Base-by-base conservation (phyloP, 2,329 filamentous ascomycete species). In the Penicillium freii region DNA sequence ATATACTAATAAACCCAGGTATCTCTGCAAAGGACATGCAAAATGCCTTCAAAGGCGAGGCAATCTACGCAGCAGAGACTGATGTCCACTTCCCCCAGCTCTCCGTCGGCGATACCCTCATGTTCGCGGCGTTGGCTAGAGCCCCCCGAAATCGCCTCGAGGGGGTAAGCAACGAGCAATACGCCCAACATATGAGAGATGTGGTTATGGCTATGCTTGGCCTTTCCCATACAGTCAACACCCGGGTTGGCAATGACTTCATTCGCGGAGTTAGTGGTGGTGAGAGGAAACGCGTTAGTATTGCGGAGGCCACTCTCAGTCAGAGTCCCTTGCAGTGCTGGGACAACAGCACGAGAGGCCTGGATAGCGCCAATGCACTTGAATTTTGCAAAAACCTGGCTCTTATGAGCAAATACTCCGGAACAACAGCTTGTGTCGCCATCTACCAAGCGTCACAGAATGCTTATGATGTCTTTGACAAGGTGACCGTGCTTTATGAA, bases 31-130 rank as follows among this genome's bases (percentile, higher is more conserved):
- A 17, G 77, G 84, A 60, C 89, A 45, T 45, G 43, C 43, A 45
- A 21, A 19, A 45, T 45, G n/a, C 43, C 6, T 46, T 91, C 74
- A 85, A 88, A 29, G 89, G 90, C 61, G 90, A 93, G 73, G 88
- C 87, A 58, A 90, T 92, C 70, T 92, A 92, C 77, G 91, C 88
- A 0, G 88, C 88, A 56, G 89, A 92, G 72, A 84, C 89, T 42
- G 90, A 93, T 70, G 85, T 89, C 4, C 88, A 92, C 73, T 91
- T 92, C 68, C 87, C 89, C 17, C 82, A 85, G 76, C 76, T 92
- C 66, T 86, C 83, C 1, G 88, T 92, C 29, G 87, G 87, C 51
- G 86, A 91, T 66, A 92, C 89, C 0, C 80, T 92, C 17, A 33
- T 46, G n/a, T 92, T 92, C 60, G 61, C 61, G 3, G 57, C 62